Base-by-base conservation (phyloP, 495 filamentous ascomycete species). In the Ramalina intermedia region DNA sequence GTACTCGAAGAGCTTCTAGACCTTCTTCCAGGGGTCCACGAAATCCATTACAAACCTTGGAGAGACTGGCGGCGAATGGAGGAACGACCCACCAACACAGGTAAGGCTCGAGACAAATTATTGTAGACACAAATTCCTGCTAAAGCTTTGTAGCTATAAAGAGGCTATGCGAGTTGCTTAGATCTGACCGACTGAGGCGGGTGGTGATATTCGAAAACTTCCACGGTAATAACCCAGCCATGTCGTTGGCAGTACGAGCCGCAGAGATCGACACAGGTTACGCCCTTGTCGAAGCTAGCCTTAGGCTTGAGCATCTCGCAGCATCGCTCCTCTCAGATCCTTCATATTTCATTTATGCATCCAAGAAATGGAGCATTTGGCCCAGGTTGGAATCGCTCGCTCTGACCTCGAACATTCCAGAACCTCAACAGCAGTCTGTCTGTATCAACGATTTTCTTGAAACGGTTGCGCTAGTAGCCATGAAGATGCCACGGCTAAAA, bases 401-500 rank as follows among this genome's bases (percentile, higher is more conserved):
- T 62, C 33, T 46, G 27, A 44, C 47, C 50, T 26, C 49, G 49
- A 47, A 52, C 49, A 38, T 55, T 49, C 48, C 55, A 24, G 52
- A 53, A 51, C 52, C 55, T 37, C 48, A 46, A 33, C 48, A 39
- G 40, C 46, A 49, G 39, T 41, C 38, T 53, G 24, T 42, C 18
- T 20, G 18, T 20, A 20, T 20, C 43, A 51, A 51, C 20, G 23
- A 38, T 58, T 49, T 52, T 47, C 55, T 45, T 21, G 55, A 29
- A 49, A 52, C 56, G 53, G 61, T 58, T 47, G 61, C 53, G 47
- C 59, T 57, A 54, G 61, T 58, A 50, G 58, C 62, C 45, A 60
- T 58, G 45, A 60, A 58, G 50, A 67, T 64, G 60, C 60, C 60
- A 57, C 41, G 56, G 33, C 57, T 66, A 41, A 52, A 62, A 57